Evolutionary conservation across 1,139 yeast species (phyloP).

Genomic region (Suhomyces choctaworum): DNA sequence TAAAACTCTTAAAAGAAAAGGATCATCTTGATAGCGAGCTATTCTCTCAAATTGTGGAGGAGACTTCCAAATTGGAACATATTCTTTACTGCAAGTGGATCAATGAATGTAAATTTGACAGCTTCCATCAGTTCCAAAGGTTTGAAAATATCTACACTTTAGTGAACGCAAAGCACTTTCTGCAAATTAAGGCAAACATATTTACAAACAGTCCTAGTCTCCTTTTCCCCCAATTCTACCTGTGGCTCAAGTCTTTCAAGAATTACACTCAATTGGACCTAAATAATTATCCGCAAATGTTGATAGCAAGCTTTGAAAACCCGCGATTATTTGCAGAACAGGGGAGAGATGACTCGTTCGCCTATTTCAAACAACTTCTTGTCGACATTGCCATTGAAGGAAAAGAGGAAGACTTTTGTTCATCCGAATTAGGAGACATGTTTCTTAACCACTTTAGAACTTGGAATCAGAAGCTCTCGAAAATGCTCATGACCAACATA

Average conservation of each 20-base stretch:
- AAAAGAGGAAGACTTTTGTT: slow-evolving; percentile 2
- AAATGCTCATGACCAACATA: slow-evolving; percentile 1
- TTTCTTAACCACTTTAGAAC: slow-evolving; percentile 5
- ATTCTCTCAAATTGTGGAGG: slow-evolving; percentile 1
- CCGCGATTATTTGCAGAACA: slow-evolving; percentile 5
- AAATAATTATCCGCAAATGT: slow-evolving; percentile 4
- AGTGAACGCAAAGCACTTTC: slow-evolving; percentile 1
- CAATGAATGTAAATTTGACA: slow-evolving; percentile 18
- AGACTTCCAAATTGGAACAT: slow-evolving; percentile 14
- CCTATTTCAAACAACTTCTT: slow-evolving; percentile 11
- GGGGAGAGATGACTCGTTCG: slow-evolving; percentile 2
- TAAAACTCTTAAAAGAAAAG: background rate
- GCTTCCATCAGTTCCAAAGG: slow-evolving; percentile 15
- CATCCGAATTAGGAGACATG: slow-evolving; percentile 12
- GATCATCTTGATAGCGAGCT: background rate
- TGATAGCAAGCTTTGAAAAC: slow-evolving; percentile 7
- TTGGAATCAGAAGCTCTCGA: slow-evolving; percentile 2
- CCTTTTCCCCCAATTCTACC: slow-evolving; percentile 29
- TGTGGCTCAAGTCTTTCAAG: slow-evolving; percentile 12
- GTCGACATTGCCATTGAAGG: slow-evolving; percentile 8
- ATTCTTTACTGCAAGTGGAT: slow-evolving; percentile 21
- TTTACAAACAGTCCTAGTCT: slow-evolving; percentile 27
- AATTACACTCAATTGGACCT: slow-evolving; percentile 4
- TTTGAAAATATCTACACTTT: slow-evolving; percentile 24
- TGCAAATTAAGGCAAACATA: slow-evolving; percentile 2